Evolutionary conservation across 805 yeast species (phyloP).

Genomic region (Pichia rugopelliculosa): DNA sequence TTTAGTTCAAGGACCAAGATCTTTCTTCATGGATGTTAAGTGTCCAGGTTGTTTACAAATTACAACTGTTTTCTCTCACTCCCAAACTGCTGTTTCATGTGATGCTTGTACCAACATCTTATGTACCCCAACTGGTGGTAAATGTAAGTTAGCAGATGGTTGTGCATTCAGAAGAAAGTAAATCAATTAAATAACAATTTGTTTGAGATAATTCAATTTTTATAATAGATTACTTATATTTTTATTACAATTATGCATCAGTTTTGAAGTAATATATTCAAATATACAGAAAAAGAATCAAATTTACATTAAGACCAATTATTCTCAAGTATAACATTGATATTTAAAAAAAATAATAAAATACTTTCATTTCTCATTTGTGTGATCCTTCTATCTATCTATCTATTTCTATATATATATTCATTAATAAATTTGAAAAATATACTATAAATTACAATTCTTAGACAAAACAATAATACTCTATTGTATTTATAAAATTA

Average conservation of each 20-base stretch:
- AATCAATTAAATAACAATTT: constrained; percentile 19
- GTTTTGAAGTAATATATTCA: neutral
- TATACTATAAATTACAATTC: neutral
- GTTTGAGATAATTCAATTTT: neutral
- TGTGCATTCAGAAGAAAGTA: constrained; percentile 99
- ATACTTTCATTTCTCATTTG: neutral
- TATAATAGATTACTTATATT: neutral
- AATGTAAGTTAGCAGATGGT: constrained; percentile 99
- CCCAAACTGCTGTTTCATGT: constrained; percentile 99
- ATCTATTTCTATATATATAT: neutral
- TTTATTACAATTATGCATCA: neutral
- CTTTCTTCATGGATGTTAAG: constrained; percentile 99
- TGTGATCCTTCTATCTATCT: neutral
- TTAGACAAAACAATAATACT: too few species aligned
- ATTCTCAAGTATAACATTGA: neutral
- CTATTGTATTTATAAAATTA: too few species aligned
- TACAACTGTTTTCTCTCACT: constrained; percentile 99
- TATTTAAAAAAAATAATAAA: neutral
- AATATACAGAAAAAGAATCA: neutral
- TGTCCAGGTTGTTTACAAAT: constrained; percentile 99
- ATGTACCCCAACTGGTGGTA: constrained; percentile 99
- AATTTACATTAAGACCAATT: neutral
- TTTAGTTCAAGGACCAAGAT: constrained; percentile 96
- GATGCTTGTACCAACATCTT: constrained; percentile 97
- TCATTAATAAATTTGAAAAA: neutral